phyloP scores from a whole-genome alignment of 75 land plant species.

The Pinus albicaulis region DNA sequence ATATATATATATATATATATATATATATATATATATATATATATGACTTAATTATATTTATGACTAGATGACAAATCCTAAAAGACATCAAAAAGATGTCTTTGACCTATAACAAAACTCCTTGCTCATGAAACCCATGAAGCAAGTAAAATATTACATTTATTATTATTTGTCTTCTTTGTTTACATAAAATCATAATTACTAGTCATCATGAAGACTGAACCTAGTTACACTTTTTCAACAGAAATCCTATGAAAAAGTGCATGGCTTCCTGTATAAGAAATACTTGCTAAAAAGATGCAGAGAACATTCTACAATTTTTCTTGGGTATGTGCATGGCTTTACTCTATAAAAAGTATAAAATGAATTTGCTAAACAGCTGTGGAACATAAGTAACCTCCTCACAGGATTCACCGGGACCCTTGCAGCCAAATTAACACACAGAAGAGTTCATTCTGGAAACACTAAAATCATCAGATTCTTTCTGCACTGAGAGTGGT shows the following conservation, averaged over 20 bases:
- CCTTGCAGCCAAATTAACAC: background rate
- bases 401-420: background rate
- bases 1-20: too few species aligned
- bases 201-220: too few species aligned
- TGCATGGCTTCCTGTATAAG: background rate
- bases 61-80: too few species aligned
- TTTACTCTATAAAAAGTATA: background rate
- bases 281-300: background rate
- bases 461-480: background rate
- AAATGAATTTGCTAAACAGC: background rate
- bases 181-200: too few species aligned
- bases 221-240: too few species aligned
- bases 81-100: too few species aligned
- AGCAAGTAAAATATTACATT: too few species aligned
- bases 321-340: background rate
- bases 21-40: too few species aligned
- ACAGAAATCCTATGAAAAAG: background rate
- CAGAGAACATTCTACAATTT: background rate
- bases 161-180: too few species aligned
- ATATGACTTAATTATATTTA: too few species aligned
- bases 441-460: background rate
- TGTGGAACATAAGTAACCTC: background rate
- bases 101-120: too few species aligned
- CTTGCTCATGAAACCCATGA: too few species aligned
- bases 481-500: background rate